Base-by-base conservation (phyloP, 2,329 filamentous ascomycete genomes). In the Aspergillus hiratsukae region DNA sequence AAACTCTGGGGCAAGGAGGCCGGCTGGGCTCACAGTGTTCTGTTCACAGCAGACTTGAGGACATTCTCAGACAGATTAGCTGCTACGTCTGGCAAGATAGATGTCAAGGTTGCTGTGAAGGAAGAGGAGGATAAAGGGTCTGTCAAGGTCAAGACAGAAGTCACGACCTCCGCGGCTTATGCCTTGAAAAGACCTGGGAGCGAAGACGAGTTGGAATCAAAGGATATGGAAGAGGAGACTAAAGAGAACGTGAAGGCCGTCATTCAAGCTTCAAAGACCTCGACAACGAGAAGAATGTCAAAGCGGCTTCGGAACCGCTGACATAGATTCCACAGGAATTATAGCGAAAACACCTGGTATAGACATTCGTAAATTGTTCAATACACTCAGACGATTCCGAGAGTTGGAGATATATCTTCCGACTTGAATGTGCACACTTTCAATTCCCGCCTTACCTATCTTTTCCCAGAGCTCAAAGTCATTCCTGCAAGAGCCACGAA, bases 21-120 rank as follows among this genome's bases (percentile, higher is more conserved):
- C 1, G 94, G 94, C 1, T 99, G 95, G 95, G 94, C 95, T 9
- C 94, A 99, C 76, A 96, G 90, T 2, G 94, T 99, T 8, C 80
- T 99, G 11, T 99, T 99, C 69, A 96, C 94, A 0, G 95, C 94
- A 0, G 92, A 99, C 69, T 74, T 99, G 55, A 89, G 85, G 68
- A 84, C 90, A 0, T 97, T 97, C 67, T 87, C 91, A 0, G 88
- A 90, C 62, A 81, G 78, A 62, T 69, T 84, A n/a, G 70, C 66
- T 64, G 70, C 68, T 62, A 69, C 71, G 35, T 70, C 73, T 64
- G 71, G 72, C 54, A 72, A 21, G 62, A 63, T 74, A 35, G 64
- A 72, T 9, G 65, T 68, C 21, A 69, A 71, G 53, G 64, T 63
- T 10, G 57, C 66, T 4, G 58, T 60, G 19, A 64, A 67, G 52